These are phyloP conservation scores for Malus hybrid DNA, from an alignment of 331 rosid species.

Conservation along the genomic window DNA sequence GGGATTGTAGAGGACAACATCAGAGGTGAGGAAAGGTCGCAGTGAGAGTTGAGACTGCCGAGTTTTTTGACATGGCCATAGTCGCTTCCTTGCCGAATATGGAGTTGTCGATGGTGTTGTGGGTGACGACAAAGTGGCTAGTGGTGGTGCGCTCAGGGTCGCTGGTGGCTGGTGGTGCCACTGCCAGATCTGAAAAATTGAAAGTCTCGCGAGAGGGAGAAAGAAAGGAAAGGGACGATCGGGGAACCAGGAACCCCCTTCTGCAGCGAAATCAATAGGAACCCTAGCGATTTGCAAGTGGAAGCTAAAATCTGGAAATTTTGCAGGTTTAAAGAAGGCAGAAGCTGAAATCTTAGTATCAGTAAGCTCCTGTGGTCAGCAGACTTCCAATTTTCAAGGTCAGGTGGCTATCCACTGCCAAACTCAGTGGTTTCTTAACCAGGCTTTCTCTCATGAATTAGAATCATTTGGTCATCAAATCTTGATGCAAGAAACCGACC, in stretches of 20 bases:
- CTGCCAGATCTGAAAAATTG: slow-evolving; percentile 9
- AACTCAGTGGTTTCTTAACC: slow-evolving; percentile 98
- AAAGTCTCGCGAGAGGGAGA: neutral
- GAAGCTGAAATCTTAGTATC: too few relatives aligned
- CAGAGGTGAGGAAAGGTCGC: too few relatives aligned
- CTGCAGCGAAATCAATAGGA: neutral
- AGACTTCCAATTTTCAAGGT: slow-evolving; percentile 87
- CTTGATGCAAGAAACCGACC: slow-evolving; percentile 91
- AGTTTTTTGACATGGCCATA: too few relatives aligned
- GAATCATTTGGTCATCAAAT: slow-evolving; percentile 91
- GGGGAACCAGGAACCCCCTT: slow-evolving; percentile 2
- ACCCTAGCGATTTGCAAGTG: slow-evolving; percentile 25
- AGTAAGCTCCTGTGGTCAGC: too few relatives aligned
- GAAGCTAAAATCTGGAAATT: neutral
- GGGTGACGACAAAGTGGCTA: too few relatives aligned
- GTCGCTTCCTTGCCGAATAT: too few relatives aligned
- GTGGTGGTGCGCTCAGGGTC: too few relatives aligned
- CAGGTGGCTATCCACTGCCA: slow-evolving; percentile 98
- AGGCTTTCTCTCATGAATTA: slow-evolving; percentile 93
- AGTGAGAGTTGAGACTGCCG: too few relatives aligned
- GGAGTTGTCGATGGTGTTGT: too few relatives aligned
- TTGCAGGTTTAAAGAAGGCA: slow-evolving; percentile 2
- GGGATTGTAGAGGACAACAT: too few relatives aligned
- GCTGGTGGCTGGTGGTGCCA: neutral
- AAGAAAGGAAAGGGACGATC: neutral